Evolutionary conservation across 2,329 filamentous ascomycete genomes (phyloP), one percentile per base, ranked within the genome.

Genomic region (Ceratocystis ficicola): DNA sequence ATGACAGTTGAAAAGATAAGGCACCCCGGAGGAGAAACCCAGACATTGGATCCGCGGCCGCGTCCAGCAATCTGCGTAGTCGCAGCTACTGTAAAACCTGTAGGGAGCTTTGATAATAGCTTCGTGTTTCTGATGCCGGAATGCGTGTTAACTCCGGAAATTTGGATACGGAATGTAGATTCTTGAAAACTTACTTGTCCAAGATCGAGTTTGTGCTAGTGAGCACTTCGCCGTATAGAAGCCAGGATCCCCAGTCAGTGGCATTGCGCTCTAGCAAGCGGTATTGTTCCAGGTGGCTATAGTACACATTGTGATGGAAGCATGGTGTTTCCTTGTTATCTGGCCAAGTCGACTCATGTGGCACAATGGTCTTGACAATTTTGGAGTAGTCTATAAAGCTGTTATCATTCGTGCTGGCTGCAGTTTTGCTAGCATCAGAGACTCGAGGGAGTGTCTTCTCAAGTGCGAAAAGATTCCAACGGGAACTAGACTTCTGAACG

Each of bases 121-220:
- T 85, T 84, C 0, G 85, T 83, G 72, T 99, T 99, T 71, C 87
- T 89, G 66, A 0, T 22, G 3, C 32, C 2, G 30, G 22, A 50
- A 65, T 61, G 44, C 20, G 32, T 50, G 10, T 36, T 48, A 46
- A 2, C 1, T 60, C 1, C 1, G 4, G 5, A 46, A 44, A 57
- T 15, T 1, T 3, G 3, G 6, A 36, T 59, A n/a, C 22, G 2
- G 7, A 1, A 10, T 30, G 0, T 0, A 1, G 22, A 4, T 41
- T 41, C 36, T 15, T 41, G 10, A 5, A 32, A 8, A 70, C 76
- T 69, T 74, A 89, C 87, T 94, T 96, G 72, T 97, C 94, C 5
- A 96, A 81, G 4, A 97, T 79, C 0, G 92, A 96, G 75, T 93
- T 96, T 32, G 94, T 99, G 73, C 90, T 95, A 2, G 93, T 96